Base-by-base conservation (phyloP, 2,329 filamentous ascomycete genomes). In the Truncatella angustata region DNA sequence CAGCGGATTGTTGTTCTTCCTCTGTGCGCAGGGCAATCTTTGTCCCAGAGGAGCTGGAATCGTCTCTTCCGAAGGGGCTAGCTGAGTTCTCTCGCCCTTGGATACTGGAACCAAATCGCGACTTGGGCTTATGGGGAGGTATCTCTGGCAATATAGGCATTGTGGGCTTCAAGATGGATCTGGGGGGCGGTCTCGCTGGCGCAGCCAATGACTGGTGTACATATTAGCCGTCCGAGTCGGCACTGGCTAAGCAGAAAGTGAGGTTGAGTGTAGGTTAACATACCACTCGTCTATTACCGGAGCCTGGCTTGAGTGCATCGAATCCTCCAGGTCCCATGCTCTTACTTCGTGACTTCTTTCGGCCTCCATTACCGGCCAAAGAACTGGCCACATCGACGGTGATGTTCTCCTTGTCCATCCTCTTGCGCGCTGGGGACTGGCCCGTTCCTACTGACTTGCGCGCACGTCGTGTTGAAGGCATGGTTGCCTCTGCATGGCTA, bases 301-400 rank as follows among this genome's bases (percentile, higher is more conserved):
- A 82, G 40, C 81, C 82, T 64, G 87, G 81, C 68, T 88, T 91
- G 51, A 95, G 78, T 52, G 87, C 86, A 75, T 95, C 91, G 42
- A 96, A 73, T 23, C 92, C 91, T 47, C 93, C 94, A 14, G 94
- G 93, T 2, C 94, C 94, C 60, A 99, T 86, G 72, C 93, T 97
- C 77, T 97, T 97, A 73, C 93, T 97, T 59, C 94, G 86, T 53
- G 87, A 89, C 73, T 91, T 93, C 73, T 80, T 81, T 56, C 79
- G 75, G 64, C 70, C 57, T 53, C 57, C 63, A 60, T 67, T 77
- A 53, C 74, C 75, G 26, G 74, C 77, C 58, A 78, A 65, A 52
- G 75, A 72, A 58, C 80, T 78, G 55, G 77, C 79, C 52, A 88
- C 69, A 59, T 90, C 86, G 39, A 86, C 73, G 3, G 86, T 89